A percentile compares a stretch with the other conserved stretches of the same genome.
These are phyloP conservation scores for Rhododendron ferrugineum DNA, from an alignment of 148 eudicot species.

Conservation along the genomic window DNA sequence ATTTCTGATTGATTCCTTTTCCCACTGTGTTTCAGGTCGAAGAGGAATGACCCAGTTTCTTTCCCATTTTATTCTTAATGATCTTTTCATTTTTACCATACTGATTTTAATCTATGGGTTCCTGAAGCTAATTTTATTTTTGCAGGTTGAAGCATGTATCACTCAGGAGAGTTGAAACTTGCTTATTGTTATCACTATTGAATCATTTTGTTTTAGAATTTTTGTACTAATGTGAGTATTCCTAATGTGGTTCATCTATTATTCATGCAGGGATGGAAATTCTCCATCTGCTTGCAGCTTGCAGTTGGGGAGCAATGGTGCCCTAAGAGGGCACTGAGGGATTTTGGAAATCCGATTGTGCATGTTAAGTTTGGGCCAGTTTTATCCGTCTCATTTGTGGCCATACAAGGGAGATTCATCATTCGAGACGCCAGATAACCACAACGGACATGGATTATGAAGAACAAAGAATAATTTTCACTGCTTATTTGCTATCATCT, in stretches of 20 bases:
- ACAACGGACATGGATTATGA: background rate
- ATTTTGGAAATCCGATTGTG: background rate
- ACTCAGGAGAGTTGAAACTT: slow-evolving; percentile 26
- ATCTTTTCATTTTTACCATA: background rate
- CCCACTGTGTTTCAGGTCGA: slow-evolving; percentile 1
- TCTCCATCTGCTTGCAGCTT: background rate
- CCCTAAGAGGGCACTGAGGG: background rate
- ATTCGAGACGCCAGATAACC: background rate
- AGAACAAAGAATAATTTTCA: background rate
- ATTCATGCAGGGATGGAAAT: background rate
- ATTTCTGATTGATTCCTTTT: background rate
- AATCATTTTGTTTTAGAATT: background rate
- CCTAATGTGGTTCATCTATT: background rate
- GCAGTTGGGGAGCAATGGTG: background rate
- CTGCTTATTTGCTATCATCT: background rate
- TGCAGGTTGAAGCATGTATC: slow-evolving; percentile 37
- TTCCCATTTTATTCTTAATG: background rate
- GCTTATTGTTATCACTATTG: slow-evolving; percentile 14
- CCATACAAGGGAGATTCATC: background rate
- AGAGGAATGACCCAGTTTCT: background rate
- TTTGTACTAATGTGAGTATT: background rate
- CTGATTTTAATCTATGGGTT: slow-evolving; percentile 23
- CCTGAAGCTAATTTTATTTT: slow-evolving; percentile 26
- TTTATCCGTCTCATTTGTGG: background rate
- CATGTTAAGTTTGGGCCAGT: background rate